A percentile compares a stretch with the other conserved stretches of the same genome.
Conservation (phyloP, 768 basidiomycete genomes). For the Russula foetens region DNA sequence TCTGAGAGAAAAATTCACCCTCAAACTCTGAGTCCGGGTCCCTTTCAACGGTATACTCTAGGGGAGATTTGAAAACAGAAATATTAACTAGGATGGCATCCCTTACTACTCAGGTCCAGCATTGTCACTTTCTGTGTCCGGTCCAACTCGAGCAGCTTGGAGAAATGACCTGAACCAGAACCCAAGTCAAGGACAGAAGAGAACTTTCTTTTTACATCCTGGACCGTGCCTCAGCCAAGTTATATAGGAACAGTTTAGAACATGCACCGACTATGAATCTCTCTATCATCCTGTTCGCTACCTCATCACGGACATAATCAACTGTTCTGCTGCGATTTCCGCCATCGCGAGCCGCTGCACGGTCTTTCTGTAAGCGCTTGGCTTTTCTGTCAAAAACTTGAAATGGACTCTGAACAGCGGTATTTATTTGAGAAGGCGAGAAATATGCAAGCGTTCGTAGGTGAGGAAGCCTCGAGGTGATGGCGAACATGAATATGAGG, state of each 20-base stretch:
- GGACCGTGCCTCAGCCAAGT: neutral
- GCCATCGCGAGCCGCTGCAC: conserved; percentile 50
- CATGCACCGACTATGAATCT: conserved; percentile 59
- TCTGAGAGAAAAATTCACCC: conserved; percentile 36
- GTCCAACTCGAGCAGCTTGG: conserved; percentile 65
- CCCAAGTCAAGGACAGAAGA: conserved; percentile 77
- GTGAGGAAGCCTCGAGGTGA: neutral
- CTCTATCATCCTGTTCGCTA: conserved; percentile 87
- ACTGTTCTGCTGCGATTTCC: conserved; percentile 64
- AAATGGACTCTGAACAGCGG: conserved; percentile 53
- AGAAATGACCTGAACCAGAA: conserved; percentile 87
- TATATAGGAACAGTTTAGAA: conserved; percentile 1
- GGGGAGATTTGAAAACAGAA: conserved; percentile 3
- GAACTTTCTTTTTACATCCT: conserved; percentile 92
- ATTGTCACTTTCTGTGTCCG: conserved; percentile 68
- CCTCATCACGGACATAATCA: conserved; percentile 88
- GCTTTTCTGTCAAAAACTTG: conserved; percentile 79
- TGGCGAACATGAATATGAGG: neutral
- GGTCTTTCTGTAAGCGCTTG: conserved; percentile 73
- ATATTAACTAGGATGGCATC: neutral
- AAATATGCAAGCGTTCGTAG: conserved; percentile 41
- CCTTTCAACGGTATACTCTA: conserved; percentile 64
- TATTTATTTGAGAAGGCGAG: conserved; percentile 36
- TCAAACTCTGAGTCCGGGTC: conserved; percentile 77
- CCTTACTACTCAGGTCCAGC: conserved; percentile 77